Percentiles rank a stretch among this genome's conserved stretches.
Evolutionary conservation across 305 asterid species (phyloP).

Genomic region (Solanum aculeatissimum): DNA sequence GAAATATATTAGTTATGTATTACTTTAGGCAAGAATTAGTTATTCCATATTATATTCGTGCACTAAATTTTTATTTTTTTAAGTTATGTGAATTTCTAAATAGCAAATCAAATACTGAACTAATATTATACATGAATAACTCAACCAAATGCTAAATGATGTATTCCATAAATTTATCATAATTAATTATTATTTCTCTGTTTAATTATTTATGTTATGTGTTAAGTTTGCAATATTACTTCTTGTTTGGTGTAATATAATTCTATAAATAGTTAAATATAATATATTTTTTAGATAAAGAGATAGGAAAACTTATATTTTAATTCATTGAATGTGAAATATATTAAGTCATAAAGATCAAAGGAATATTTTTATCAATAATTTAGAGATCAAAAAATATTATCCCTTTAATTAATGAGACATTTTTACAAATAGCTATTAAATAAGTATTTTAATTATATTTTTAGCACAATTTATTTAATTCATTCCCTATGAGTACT

Average conservation of each 20-base stretch:
- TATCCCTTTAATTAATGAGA: neutral
- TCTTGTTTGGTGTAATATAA: neutral
- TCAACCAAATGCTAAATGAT: neutral
- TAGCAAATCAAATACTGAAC: neutral
- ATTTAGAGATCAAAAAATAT: neutral
- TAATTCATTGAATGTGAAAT: neutral
- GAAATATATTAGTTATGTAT: no score
- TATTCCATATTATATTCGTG: neutral
- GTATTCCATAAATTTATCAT: neutral
- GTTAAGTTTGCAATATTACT: neutral
- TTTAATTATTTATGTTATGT: neutral
- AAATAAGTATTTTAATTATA: no score
- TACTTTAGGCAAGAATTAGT: neutral
- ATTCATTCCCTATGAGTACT: no score
- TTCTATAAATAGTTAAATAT: neutral
- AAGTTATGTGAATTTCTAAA: neutral
- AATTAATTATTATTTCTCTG: neutral
- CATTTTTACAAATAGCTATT: no score
- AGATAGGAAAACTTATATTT: neutral
- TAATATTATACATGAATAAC: neutral
- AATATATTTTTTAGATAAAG: neutral
- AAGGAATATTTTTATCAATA: neutral
- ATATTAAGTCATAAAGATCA: neutral
- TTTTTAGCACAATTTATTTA: no score
- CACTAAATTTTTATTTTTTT: no score